These are phyloP conservation scores for Letharia lupina DNA, from an alignment of 495 filamentous ascomycete species.

Conservation along the genomic window DNA sequence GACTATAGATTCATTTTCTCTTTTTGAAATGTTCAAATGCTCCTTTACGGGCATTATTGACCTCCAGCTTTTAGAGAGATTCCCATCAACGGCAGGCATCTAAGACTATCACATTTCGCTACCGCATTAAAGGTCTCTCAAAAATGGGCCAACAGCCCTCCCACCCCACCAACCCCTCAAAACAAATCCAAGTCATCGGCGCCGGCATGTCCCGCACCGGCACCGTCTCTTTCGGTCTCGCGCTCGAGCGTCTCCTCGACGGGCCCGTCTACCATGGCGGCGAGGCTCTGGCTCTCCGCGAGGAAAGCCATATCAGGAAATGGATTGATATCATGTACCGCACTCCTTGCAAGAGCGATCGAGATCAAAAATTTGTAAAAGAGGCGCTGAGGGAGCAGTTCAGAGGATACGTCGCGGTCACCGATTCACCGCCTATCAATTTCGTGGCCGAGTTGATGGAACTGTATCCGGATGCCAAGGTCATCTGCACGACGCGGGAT, in stretches of 20 bases:
- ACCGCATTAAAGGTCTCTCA: too few species aligned
- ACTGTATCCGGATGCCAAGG: not conserved
- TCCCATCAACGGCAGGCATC: not conserved
- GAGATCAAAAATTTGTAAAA: not conserved
- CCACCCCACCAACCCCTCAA: not conserved
- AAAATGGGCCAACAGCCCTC: not conserved
- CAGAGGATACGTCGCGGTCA: not conserved
- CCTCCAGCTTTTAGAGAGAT: not conserved
- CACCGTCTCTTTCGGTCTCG: slow-evolving; percentile 40
- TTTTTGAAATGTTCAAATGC: too few species aligned
- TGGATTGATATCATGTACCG: not conserved
- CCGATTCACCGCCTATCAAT: not conserved
- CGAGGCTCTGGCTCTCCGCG: slow-evolving; percentile 27
- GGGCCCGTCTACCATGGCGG: slow-evolving; percentile 32
- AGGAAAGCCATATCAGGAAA: not conserved
- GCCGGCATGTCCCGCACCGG: slow-evolving; percentile 46
- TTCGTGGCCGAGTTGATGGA: not conserved
- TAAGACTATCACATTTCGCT: too few species aligned
- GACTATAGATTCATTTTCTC: too few species aligned
- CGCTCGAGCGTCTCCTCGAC: slow-evolving; percentile 39
- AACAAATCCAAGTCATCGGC: slow-evolving; percentile 40
- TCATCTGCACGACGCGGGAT: not conserved
- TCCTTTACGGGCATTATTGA: too few species aligned
- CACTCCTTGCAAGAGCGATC: not conserved
- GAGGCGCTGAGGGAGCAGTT: not conserved